Conservation (phyloP, 2,329 filamentous ascomycete genomes). For the Epichloe uncinata region DNA sequence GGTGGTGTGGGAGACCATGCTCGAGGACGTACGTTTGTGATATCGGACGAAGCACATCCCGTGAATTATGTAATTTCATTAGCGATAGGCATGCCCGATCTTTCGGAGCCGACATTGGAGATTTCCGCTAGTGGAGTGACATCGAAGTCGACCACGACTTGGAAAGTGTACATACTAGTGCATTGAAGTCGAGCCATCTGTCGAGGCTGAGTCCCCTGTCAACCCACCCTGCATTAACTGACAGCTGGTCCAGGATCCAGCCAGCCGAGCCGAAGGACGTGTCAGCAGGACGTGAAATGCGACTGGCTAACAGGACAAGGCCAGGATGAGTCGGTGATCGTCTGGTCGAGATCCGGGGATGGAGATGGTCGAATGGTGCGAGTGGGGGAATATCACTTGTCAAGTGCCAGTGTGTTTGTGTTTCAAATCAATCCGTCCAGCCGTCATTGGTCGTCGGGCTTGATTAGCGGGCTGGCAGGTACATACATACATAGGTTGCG, state of each 20-base stretch:
- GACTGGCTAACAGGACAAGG: slow-evolving; percentile 20
- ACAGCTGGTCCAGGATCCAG: slow-evolving; percentile 8
- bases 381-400: slow-evolving; percentile 1
- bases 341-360: slow-evolving; percentile 15
- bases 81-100: background rate
- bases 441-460: too few species aligned
- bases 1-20: background rate
- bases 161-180: background rate
- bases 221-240: slow-evolving; percentile 7
- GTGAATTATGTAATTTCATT: background rate
- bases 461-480: too few species aligned
- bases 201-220: slow-evolving; percentile 4
- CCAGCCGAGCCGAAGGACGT: slow-evolving; percentile 7
- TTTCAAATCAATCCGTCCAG: background rate
- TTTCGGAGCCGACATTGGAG: background rate
- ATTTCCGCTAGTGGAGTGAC: background rate
- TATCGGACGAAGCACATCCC: background rate
- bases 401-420: slow-evolving; percentile 1
- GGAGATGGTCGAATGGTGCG: background rate
- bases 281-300: slow-evolving; percentile 16
- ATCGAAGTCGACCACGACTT: background rate
- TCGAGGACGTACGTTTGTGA: background rate
- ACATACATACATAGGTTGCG: too few species aligned
- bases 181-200: background rate
- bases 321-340: slow-evolving; percentile 15